Base-by-base conservation (phyloP, 805 yeast genomes). In the Kodamaea neixiangensis region DNA sequence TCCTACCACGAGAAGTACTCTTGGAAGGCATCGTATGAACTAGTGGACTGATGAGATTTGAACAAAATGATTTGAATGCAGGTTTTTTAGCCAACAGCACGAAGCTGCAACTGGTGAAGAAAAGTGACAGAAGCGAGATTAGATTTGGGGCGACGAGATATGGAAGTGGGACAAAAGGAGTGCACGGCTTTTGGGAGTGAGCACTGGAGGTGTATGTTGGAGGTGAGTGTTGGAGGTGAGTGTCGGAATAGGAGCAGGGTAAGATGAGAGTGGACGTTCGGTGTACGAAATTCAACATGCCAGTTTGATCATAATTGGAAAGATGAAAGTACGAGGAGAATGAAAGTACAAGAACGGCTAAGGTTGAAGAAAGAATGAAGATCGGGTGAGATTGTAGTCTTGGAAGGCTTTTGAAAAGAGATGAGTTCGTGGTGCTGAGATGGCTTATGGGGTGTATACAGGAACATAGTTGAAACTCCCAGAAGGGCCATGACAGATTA, bases 1-100 rank as follows among this genome's bases (percentile, higher is more conserved):
- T 18, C 42, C 54, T 53, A 10, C 50, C 46, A 20, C 56, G 48
- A 18, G 51, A 31, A 14, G 50, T 46, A 17, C 48, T 53, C 45
- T 48, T 54, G 5, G 58, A 50, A 35, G 58, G 50, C 58, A 54
- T 54, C 17, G 38, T 45, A 14, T 18, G 29, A 17, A 13, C 31
- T 25, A 5, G 11, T 25, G 31, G 31, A 5, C 31, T 25, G 31
- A 21, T 33, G 19, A 34, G 17, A 34, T 13, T 5, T 34, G 38
- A 34, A 34, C 13, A 34, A 13, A 4, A 11, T 37, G 41, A 15
- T 17, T 17, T 37, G 15, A 17, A 37, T 37, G 41, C 41, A 37
- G 41, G 41, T 37, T 37, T 17, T 37, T 17, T 17, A 5, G 6
- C n/a, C 19, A 25, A 25, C 31, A 25, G 7, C 31, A 5, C 31